Evolutionary conservation across 768 basidiomycete species (phyloP), one percentile per base, ranked within the genome.

Genomic region (Lactifluus echinatus): DNA sequence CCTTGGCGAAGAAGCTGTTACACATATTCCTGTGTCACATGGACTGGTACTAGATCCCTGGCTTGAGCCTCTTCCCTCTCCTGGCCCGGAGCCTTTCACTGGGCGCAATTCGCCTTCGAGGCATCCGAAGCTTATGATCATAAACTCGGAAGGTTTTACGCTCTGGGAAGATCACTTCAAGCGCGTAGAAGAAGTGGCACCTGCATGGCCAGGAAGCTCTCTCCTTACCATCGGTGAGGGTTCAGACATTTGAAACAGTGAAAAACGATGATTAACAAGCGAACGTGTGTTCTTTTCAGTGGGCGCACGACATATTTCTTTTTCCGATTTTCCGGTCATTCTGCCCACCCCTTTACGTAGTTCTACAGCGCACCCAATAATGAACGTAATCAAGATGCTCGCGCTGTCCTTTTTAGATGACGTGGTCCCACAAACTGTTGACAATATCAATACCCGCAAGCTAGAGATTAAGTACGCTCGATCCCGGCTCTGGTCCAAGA

Each of bases 1-100:
- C 6, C 74, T 77, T 1, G 53, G 57, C 3, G 67, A 68, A 26
- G 69, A 68, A 2, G 48, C 43, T 14, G 72, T 76, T 55, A 44
- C 66, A 12, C 66, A 64, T 2, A 73, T 91, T 53, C 84, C 83
- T 0, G 70, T 87, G 49, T 69, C 72, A 6, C 77, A 79, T 46
- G 80, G 77, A 8, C 66, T 93, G 21, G 74, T 85, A 21, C 76
- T 89, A 17, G 91, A 93, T 69, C 91, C 91, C 19, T 93, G 91
- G 90, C 70, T 92, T 8, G 88, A 92, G 55, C 87, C 89, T 17
- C 65, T 90, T 23, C 77, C 83, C 7, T 67, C 74, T 37, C 86
- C 81, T 29, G 83, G 81, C 4, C 83, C 73, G 0, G 56, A 51
- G 1, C 73, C 68, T 17, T 43, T 59, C 43, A 42, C 55, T 12